phyloP scores from a whole-genome alignment of 768 basidiomycete species.

The Lanmaoa rubissima region DNA sequence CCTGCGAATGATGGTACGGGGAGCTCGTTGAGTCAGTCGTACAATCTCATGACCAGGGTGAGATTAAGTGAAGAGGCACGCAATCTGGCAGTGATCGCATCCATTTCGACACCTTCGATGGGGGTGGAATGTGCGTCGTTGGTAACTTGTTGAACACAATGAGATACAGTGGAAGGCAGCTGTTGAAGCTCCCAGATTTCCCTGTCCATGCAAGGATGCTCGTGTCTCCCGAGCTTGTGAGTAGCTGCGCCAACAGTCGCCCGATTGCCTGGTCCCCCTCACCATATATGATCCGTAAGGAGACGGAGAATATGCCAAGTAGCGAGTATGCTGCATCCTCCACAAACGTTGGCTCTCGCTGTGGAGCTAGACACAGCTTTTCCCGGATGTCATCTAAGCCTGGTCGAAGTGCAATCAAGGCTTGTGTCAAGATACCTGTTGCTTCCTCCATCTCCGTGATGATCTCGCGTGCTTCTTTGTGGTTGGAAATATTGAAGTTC shows the following conservation, averaged over 20 bases:
- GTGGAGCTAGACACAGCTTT: too few relatives aligned
- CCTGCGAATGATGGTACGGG: not conserved
- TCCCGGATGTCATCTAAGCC: too few relatives aligned
- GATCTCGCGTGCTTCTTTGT: too few relatives aligned
- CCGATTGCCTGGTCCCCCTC: too few relatives aligned
- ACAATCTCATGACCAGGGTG: not conserved
- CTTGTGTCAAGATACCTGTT: too few relatives aligned
- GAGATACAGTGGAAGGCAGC: constrained; percentile 1
- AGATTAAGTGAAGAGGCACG: not conserved
- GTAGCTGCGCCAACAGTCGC: not conserved
- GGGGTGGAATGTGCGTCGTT: not conserved
- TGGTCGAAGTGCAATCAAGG: too few relatives aligned
- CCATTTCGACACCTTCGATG: not conserved
- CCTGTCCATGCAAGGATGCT: not conserved
- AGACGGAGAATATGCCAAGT: too few relatives aligned
- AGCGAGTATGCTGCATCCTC: too few relatives aligned
- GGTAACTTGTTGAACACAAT: not conserved
- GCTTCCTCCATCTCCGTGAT: too few relatives aligned
- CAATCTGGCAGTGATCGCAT: not conserved
- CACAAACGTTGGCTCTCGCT: too few relatives aligned
- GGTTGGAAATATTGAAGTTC: too few relatives aligned
- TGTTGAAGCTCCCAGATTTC: not conserved
- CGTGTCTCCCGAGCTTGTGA: not conserved
- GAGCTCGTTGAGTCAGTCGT: not conserved
- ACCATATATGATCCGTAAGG: too few relatives aligned